Base-by-base conservation (phyloP, 768 basidiomycete genomes). In the Russula brevipes region DNA sequence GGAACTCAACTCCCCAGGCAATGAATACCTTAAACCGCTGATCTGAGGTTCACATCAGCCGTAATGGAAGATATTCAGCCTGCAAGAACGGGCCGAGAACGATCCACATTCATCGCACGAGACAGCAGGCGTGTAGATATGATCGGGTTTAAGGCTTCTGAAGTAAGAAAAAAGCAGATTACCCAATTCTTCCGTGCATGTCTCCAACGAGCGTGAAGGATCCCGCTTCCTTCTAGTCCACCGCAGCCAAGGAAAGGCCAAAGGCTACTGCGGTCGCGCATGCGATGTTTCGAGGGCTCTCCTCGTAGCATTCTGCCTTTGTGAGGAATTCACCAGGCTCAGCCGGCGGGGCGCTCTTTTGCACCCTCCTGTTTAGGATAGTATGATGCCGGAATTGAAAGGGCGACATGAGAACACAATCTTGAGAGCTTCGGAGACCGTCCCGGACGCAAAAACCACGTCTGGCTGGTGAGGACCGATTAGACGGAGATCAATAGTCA, bases 401-500 rank as follows among this genome's bases (percentile, higher is more conserved):
- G 14, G 53, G 63, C 47, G 57, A 59, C 51, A 58, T 54, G 57
- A 44, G 52, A 52, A 62, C 54, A 61, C 56, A 56, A 61, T 60
- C 62, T 47, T 31, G 19, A 5, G 57, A 31, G 41, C 57, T 64
- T 56, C 61, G 61, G 62, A 63, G 57, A 49, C 57, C 61, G 56
- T 33, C 52, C 65, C 61, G 65, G 47, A 42, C 19, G 41, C 45
- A 63, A 11, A 54, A 54, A 19, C 49, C 62, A 58, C 36, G 57
- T 64, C 61, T 42, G 46, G 65, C 42, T 53, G 64, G 30, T 63
- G 60, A 56, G 61, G 61, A 53, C 65, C 61, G 56, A 57, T 47
- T 53, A 24, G 38, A 46, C 65, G 65, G 65, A 66, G 65, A 66
- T 66, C 65, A 66, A 59, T 64, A 38, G 51, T 54, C 57, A 19